Percentiles rank a stretch among this genome's conserved stretches.
These are phyloP conservation scores for Clathrus columnatus DNA, from an alignment of 768 basidiomycete species.

Conservation along the genomic window DNA sequence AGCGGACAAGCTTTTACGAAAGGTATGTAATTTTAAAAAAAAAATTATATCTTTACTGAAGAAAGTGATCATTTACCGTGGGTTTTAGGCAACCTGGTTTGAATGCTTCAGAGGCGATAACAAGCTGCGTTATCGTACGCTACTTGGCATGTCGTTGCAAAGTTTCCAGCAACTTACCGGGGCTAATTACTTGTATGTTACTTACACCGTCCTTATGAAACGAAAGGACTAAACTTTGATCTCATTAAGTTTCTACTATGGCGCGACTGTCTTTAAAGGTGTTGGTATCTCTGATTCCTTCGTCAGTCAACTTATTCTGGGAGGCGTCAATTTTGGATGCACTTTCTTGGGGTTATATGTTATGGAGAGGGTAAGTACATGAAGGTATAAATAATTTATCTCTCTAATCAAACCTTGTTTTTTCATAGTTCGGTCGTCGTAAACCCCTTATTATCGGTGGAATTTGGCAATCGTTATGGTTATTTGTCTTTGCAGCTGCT, in stretches of 20 bases:
- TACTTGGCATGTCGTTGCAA: conserved; percentile 57
- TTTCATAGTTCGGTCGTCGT: conserved; percentile 51
- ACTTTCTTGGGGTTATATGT: conserved; percentile 68
- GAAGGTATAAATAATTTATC: not conserved
- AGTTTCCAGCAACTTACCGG: conserved; percentile 66
- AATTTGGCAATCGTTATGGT: conserved; percentile 60
- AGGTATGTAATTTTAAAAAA: not conserved
- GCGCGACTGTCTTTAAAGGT: conserved; percentile 55
- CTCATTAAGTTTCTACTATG: conserved; percentile 38
- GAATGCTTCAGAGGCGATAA: conserved; percentile 51
- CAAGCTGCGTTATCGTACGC: conserved; percentile 56
- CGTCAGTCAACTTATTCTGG: conserved; percentile 67
- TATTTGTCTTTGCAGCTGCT: conserved; percentile 65
- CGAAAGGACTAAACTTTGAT: conserved; percentile 7
- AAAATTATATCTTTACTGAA: not conserved
- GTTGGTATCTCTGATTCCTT: conserved; percentile 63
- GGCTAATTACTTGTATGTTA: conserved; percentile 45
- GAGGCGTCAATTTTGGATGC: conserved; percentile 62
- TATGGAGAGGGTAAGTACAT: conserved; percentile 47
- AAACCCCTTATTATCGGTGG: conserved; percentile 59
- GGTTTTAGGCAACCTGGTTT: conserved; percentile 43
- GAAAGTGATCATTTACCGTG: not conserved
- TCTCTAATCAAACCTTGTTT: not conserved
- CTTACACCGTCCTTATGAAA: conserved; percentile 6
- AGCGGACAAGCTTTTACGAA: conserved; percentile 33